phyloP scores from a whole-genome alignment of 2,329 filamentous ascomycete genomes.

The Fusarium odoratissimum region DNA sequence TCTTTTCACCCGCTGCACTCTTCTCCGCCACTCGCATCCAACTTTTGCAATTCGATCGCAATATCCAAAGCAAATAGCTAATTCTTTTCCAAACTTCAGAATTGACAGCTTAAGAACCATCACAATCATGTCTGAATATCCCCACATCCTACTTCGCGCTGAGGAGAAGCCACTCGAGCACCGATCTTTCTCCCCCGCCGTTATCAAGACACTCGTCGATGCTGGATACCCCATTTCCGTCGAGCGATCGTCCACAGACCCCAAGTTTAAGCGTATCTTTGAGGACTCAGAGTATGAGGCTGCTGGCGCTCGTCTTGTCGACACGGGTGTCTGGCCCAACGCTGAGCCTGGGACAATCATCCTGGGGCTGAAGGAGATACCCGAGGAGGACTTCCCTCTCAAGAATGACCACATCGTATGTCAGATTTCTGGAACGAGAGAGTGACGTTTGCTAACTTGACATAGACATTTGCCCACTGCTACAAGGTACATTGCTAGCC shows the following conservation, averaged over 20 bases:
- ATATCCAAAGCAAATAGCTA: constrained; percentile 5
- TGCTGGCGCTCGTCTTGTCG: constrained; percentile 73
- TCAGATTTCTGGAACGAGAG: no score
- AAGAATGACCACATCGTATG: constrained; percentile 45
- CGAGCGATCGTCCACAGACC: constrained; percentile 61
- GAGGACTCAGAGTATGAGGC: constrained; percentile 70
- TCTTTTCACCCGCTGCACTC: constrained; percentile 6
- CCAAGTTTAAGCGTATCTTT: constrained; percentile 73
- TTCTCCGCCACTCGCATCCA: neutral
- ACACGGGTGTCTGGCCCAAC: constrained; percentile 74
- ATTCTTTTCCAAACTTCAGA: constrained; percentile 4
- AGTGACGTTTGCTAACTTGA: neutral
- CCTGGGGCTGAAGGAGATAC: constrained; percentile 82
- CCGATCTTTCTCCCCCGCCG: constrained; percentile 54
- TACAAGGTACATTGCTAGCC: constrained; percentile 73
- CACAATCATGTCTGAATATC: constrained; percentile 45
- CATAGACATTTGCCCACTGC: constrained; percentile 74
- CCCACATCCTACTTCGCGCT: constrained; percentile 64
- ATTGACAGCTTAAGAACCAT: constrained; percentile 6
- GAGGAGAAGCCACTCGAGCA: constrained; percentile 67
- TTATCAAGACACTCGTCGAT: constrained; percentile 67
- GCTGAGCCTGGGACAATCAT: constrained; percentile 77
- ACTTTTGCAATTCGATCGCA: neutral
- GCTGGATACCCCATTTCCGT: constrained; percentile 77
- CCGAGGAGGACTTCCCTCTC: constrained; percentile 72